phyloP scores from a whole-genome alignment of 257 asterid genomes.

The Rubia yunnanensis region DNA sequence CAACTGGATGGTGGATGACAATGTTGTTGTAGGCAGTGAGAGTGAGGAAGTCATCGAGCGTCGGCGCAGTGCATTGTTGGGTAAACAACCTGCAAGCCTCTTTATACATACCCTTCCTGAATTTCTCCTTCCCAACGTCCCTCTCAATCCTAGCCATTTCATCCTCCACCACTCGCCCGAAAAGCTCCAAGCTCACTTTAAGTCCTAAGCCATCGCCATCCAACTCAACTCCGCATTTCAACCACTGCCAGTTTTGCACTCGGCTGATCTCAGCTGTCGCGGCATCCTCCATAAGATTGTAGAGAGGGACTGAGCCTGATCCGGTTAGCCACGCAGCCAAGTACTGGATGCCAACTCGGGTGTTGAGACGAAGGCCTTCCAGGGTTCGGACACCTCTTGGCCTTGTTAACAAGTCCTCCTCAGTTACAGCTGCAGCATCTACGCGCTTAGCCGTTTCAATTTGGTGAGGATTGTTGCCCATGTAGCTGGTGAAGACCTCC shows the following conservation, averaged over 20 bases:
- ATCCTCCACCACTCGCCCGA: constrained; percentile 85
- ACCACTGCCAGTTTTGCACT: constrained; percentile 98
- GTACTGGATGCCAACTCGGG: constrained; percentile 86
- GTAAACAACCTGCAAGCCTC: constrained; percentile 79
- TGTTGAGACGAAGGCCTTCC: constrained; percentile 92
- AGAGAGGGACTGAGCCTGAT: constrained; percentile 81
- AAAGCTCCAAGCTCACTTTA: constrained; percentile 52
- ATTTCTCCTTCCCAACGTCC: constrained; percentile 74
- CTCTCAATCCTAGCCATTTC: constrained; percentile 84
- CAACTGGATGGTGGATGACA: constrained; percentile 51
- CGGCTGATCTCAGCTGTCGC: constrained; percentile 98
- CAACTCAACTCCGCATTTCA: constrained; percentile 63
- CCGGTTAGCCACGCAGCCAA: constrained; percentile 90
- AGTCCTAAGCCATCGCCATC: constrained; percentile 84
- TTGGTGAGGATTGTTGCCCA: constrained; percentile 56
- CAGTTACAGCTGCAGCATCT: constrained; percentile 49
- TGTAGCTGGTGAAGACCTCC: constrained; percentile 52
- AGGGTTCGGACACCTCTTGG: constrained; percentile 71
- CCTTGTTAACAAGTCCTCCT: constrained; percentile 60
- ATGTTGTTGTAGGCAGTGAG: constrained; percentile 75
- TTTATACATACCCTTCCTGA: constrained; percentile 58
- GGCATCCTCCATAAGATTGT: constrained; percentile 97
- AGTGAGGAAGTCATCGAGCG: constrained; percentile 77
- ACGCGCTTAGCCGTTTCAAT: constrained; percentile 48
- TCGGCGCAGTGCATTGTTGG: constrained; percentile 54